phyloP scores from a whole-genome alignment of 805 yeast species.

The Saturnispora gosingensis region DNA sequence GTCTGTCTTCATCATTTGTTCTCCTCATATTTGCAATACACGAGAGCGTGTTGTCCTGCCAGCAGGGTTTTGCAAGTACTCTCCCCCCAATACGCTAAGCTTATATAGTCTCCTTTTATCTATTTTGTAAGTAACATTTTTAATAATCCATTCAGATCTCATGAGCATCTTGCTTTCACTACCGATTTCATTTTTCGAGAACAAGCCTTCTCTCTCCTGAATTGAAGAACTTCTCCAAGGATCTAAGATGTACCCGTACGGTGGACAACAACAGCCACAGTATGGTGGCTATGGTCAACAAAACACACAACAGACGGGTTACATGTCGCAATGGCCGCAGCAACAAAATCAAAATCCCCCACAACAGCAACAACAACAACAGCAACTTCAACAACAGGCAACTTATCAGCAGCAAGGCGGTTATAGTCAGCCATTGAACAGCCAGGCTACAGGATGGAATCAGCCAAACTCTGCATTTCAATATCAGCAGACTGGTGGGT shows the following conservation, averaged over 20 bases:
- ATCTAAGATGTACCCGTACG: conserved; percentile 20
- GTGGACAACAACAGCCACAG: conserved; percentile 20
- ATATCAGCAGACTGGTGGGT: conserved; percentile 14
- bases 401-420: background rate
- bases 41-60: background rate
- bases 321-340: conserved; percentile 22
- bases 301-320: conserved; percentile 18
- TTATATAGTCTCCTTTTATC: background rate
- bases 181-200: background rate
- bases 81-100: background rate
- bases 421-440: conserved; percentile 10
- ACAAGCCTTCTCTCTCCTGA: background rate
- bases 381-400: conserved; percentile 8
- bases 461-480: conserved; percentile 22
- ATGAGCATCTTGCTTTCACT: background rate
- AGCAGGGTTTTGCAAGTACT: background rate
- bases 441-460: conserved; percentile 35
- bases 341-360: conserved; percentile 7
- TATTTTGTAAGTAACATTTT: background rate
- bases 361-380: conserved; percentile 7
- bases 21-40: no score
- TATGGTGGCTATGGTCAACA: conserved; percentile 15
- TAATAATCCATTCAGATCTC: background rate
- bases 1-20: no score
- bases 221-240: background rate